Base-by-base conservation (phyloP, 305 asterid genomes). In the Withania somnifera region DNA sequence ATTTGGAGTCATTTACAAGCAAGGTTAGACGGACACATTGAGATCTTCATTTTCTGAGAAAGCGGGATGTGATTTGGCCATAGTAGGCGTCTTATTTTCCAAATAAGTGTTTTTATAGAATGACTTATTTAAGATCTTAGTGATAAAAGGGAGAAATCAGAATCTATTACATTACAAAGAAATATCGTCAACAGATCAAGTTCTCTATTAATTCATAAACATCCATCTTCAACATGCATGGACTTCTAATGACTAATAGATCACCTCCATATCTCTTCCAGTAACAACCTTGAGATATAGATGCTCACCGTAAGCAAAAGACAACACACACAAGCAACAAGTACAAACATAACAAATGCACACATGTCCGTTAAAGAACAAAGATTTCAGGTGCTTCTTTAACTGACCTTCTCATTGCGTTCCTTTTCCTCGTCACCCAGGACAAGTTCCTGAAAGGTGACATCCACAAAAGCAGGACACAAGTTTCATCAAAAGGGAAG, bases 391-490 rank as follows among this genome's bases (percentile, higher is more conserved):
- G 26, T 30, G 26, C 28, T 5, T 2, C 83, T 52, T 26, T 57
- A 24, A 19, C 83, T 82, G 40, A 84, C 91, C 88, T 87, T 87
- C 80, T 87, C 61, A 87, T 87, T 85, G 20, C 83, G 78, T n/a
- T 60, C 75, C 57, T 80, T 79, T 69, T 85, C 85, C 75, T 88
- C 88, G 77, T 87, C 86, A 50, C 61, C 84, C 73, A 87, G 77
- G 67, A 81, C 73, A 76, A 85, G 73, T 84, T 88, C 91, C 91
- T 85, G 86, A 64, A 77, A n/a, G n/a, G n/a, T n/a, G n/a, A 83
- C 50, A 26, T 81, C 40, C 47, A 66, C 22, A 73, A 53, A 51
- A 84, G 76, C 15, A 60, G 73, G 73, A 63, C 77, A 78, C 66
- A 47, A 68, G 58, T 67, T 28, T 30, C 4, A 51, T 75, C 61